A percentile compares a stretch with the other conserved stretches of the same genome.
These are phyloP conservation scores for Kickxella alabastrina DNA, from an alignment of 192 early-diverging fungal genomes.

Conservation along the genomic window DNA sequence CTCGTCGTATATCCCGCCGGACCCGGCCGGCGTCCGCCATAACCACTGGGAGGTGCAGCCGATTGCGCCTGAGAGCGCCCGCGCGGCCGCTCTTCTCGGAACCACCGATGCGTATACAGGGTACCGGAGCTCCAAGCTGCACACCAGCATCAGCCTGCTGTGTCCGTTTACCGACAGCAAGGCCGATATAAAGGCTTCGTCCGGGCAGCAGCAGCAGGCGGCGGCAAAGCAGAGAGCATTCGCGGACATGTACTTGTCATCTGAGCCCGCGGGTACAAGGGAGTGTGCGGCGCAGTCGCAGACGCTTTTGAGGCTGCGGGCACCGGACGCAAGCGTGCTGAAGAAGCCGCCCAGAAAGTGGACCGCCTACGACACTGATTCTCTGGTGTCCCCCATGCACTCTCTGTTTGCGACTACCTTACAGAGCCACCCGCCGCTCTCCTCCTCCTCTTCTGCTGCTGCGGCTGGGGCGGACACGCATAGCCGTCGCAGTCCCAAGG, in stretches of 20 bases:
- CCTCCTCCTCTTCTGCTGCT: background rate
- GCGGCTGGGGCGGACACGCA: too few relatives aligned
- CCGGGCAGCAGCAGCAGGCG: background rate
- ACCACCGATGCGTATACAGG: slow-evolving; percentile 43
- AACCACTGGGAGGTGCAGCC: slow-evolving; percentile 53
- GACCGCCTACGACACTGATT: slow-evolving; percentile 35
- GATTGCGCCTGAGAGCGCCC: slow-evolving; percentile 39
- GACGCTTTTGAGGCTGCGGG: slow-evolving; percentile 14
- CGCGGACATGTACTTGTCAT: slow-evolving; percentile 14
- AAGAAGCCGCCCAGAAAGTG: slow-evolving; percentile 23
- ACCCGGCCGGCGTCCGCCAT: slow-evolving; percentile 23
- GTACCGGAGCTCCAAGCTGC: slow-evolving; percentile 42
- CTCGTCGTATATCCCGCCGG: slow-evolving; percentile 44
- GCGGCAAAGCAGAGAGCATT: slow-evolving; percentile 3
- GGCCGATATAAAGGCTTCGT: background rate
- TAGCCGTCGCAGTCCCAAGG: background rate
- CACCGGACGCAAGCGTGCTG: slow-evolving; percentile 10
- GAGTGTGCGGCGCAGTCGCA: background rate
- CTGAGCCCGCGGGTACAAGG: background rate
- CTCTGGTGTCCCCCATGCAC: slow-evolving; percentile 45
- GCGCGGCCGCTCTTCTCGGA: slow-evolving; percentile 9
- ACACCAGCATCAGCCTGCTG: slow-evolving; percentile 40
- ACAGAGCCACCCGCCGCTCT: background rate
- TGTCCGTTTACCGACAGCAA: slow-evolving; percentile 45
- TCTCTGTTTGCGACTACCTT: slow-evolving; percentile 13